These are phyloP conservation scores for Saccharomycopsis microspora DNA, from an alignment of 805 yeast genomes.

Conservation along the genomic window DNA sequence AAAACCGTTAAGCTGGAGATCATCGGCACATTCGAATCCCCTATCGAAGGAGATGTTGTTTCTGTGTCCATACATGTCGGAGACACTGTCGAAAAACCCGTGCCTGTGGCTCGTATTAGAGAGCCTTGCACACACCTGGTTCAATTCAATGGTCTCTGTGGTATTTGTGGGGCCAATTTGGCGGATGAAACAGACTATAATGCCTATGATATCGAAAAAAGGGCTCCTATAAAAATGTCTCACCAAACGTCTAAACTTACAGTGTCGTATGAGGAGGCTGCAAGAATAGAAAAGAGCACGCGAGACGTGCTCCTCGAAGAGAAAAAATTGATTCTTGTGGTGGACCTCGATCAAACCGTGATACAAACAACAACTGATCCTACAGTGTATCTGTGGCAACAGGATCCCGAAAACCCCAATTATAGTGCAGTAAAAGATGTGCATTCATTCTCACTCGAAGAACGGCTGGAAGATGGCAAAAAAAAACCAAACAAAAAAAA, in stretches of 20 bases:
- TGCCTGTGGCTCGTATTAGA: slow-evolving; percentile 39
- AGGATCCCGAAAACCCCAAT: slow-evolving; percentile 76
- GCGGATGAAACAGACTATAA: slow-evolving; percentile 61
- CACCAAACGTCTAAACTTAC: slow-evolving; percentile 80
- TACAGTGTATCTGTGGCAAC: slow-evolving; percentile 93
- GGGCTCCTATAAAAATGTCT: slow-evolving; percentile 82
- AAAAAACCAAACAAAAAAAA: slow-evolving; percentile 23
- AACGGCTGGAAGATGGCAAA: slow-evolving; percentile 30
- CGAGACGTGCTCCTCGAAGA: slow-evolving; percentile 49
- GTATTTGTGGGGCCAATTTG: slow-evolving; percentile 76
- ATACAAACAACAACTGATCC: slow-evolving; percentile 98
- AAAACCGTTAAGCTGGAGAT: slow-evolving; percentile 44
- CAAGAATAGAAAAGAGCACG: slow-evolving; percentile 60
- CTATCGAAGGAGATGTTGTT: slow-evolving; percentile 60
- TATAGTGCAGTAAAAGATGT: slow-evolving; percentile 80
- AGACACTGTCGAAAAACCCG: slow-evolving; percentile 38
- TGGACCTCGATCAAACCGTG: slow-evolving; percentile 94
- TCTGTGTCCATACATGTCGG: slow-evolving; percentile 40
- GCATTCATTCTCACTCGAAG: slow-evolving; percentile 62
- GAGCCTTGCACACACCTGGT: slow-evolving; percentile 91
- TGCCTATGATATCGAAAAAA: slow-evolving; percentile 31
- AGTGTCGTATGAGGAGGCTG: slow-evolving; percentile 80
- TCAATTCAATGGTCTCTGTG: slow-evolving; percentile 92
- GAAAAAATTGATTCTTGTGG: slow-evolving; percentile 75
- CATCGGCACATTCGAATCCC: slow-evolving; percentile 72